A percentile compares a stretch with the other conserved stretches of the same genome.
Conservation (phyloP, 2,329 filamentous ascomycete species). For the Ophiostoma piceae region DNA sequence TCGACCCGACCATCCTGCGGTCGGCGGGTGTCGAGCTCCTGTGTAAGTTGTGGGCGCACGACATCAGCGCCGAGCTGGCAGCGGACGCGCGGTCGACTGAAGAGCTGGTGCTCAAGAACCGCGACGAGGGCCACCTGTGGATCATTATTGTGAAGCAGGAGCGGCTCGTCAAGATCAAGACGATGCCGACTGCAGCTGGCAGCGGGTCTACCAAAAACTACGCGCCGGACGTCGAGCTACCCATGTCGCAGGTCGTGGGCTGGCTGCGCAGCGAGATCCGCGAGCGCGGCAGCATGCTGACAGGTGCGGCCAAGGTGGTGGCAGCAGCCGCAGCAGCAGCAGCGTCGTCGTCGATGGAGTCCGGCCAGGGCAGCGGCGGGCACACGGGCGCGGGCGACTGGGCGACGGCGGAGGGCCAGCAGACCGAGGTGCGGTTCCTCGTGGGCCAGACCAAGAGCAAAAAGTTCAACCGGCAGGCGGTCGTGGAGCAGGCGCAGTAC, state of each 20-base stretch:
- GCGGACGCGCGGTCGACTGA: constrained; percentile 72
- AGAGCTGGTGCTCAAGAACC: constrained; percentile 69
- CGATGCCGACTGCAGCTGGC: constrained; percentile 44
- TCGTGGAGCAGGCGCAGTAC: constrained; percentile 71
- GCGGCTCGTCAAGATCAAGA: constrained; percentile 73
- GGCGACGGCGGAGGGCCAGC: constrained; percentile 17
- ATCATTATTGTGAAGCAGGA: constrained; percentile 76
- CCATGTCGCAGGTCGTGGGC: constrained; percentile 63
- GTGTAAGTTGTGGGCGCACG: constrained; percentile 71
- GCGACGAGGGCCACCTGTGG: constrained; percentile 76
- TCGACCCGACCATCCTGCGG: constrained; percentile 70
- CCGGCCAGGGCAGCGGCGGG: constrained; percentile 21
- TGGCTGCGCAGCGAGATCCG: constrained; percentile 80
- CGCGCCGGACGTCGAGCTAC: constrained; percentile 67
- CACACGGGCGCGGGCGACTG: constrained; percentile 25
- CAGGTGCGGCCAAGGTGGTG: constrained; percentile 27
- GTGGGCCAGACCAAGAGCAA: constrained; percentile 78
- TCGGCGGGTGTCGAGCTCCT: constrained; percentile 72
- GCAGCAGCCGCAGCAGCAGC: constrained; percentile 25
- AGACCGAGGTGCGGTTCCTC: constrained; percentile 78
- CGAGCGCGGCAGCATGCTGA: constrained; percentile 40
- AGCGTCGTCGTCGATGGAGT: constrained; percentile 31
- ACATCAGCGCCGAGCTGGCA: constrained; percentile 83
- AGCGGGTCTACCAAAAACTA: constrained; percentile 54
- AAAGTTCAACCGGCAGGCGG: constrained; percentile 81